These are phyloP conservation scores for Citrus hindsii DNA, from an alignment of 345 rosid species.

Conservation along the genomic window DNA sequence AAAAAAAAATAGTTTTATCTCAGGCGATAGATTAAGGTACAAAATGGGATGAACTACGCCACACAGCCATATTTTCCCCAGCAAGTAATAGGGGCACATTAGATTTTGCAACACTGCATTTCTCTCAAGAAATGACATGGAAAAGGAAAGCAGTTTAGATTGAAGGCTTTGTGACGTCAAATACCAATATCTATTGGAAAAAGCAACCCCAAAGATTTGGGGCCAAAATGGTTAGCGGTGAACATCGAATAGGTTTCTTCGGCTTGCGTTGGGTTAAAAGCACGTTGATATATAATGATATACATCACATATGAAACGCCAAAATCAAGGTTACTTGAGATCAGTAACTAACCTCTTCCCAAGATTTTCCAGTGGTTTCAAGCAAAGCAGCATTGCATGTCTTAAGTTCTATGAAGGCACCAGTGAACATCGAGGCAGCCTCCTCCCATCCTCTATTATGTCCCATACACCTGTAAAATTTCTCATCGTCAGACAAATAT, in stretches of 20 bases:
- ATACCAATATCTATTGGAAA: background rate
- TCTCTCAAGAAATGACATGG: background rate
- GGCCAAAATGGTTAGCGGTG: no score
- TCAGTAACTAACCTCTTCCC: conserved; percentile 70
- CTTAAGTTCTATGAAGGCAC: conserved; percentile 70
- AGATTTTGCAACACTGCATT: background rate
- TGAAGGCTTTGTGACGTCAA: background rate
- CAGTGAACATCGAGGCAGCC: conserved; percentile 85
- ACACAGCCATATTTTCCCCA: background rate
- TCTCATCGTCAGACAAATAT: background rate
- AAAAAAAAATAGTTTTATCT: background rate
- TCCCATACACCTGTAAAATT: conserved; percentile 82
- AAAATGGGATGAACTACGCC: background rate
- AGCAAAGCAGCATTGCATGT: conserved; percentile 99
- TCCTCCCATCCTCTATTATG: conserved; percentile 99
- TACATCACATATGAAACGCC: background rate
- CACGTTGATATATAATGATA: background rate
- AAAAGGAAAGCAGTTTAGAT: background rate
- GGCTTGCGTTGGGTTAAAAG: no score
- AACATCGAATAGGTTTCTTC: no score
- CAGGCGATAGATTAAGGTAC: background rate
- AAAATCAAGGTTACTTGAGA: background rate
- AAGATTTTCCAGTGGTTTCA: conserved; percentile 79
- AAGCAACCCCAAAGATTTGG: no score
- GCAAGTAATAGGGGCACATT: background rate